Base-by-base conservation (phyloP, 768 basidiomycete genomes). In the Polyporus arcularius region DNA sequence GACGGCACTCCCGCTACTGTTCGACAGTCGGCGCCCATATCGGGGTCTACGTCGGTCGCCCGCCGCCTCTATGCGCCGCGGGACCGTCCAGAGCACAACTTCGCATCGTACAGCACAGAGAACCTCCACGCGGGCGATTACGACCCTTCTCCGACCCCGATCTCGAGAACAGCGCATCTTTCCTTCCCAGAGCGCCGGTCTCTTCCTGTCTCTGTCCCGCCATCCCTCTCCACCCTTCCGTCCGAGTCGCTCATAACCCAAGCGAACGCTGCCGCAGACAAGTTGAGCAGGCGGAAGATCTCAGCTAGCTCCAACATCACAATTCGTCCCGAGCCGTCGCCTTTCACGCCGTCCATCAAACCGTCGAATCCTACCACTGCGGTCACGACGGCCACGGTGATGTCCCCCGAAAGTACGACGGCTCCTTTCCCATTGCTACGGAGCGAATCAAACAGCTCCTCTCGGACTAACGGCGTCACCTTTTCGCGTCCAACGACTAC, bases 291-390 rank as follows among this genome's bases (percentile, higher is more conserved):
- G 40, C 74, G 77, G 31, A 82, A 80, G 62, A 65, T 74, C 21
- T 85, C 85, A 3, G 72, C 77, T 48, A 70, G 72, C 42, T 82
- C 81, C 6, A 75, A 69, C 21, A 57, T 68, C n/a, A 86, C 84
- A 4, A 69, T 83, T 38, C 81, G 85, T n/a, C 71, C 65, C 73
- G 73, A 52, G 57, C 71, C 50, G 60, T 70, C 56, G 53, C 67
- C 80, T 15, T 73, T 78, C n/a, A 81, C 83, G 50, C 78, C 84
- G 10, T 66, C 79, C 8, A 69, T 86, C 39, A 84, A 82, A 3
- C 82, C 82, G 0, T 80, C 84, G 0, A 83, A 79, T 58, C 78
- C 86, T 1, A 90, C 89, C 40, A 91, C 88, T 16, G 86, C 86
- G 15, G 57, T 90, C 12, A 88, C 87, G 1, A 71, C 83, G 0